Base-by-base conservation (phyloP, 164 flowering plant genomes). In the Magnolia officinalis region DNA sequence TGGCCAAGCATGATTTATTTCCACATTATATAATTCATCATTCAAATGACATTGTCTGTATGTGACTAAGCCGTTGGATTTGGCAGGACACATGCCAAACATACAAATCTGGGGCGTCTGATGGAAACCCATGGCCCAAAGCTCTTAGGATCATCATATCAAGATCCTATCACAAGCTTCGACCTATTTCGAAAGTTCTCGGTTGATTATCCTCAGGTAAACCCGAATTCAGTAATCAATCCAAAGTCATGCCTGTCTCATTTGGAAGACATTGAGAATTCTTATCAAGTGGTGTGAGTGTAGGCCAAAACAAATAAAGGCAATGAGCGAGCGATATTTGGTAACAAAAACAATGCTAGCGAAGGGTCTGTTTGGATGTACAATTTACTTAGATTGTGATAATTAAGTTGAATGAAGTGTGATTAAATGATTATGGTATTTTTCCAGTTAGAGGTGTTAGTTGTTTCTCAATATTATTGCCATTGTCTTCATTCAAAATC, bases 91-190 rank as follows among this genome's bases (percentile, higher is more conserved):
- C 76, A 87, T 58, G 78, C 92, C 2, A 85, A 80, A 65, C 61
- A 45, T 0, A 85, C 97, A 76, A 94, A 94, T 81, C 72, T 94
- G 81, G 98, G 98, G 49, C 78, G 90, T 13, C 1, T 90, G 1
- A 84, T 96, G 97, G 95, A 96, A 82, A 77, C 72, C 68, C 87
- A 92, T 80, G 90, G 95, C 73, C 82, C 89, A 72, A 86, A 85
- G 84, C 86, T 92, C 20, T 73, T 96, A 50, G 95, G 97, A 67
- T 4, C 84, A 19, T 78, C 80, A 9, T 96, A 96, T 86, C 84
- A 82, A 73, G 94, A 96, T 79, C 99, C 99, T 6, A 87, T 94
- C 55, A 66, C 91, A 74, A 96, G 99, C 82, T 94, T 82, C 81
- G 80, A 49, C 61, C 84, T 85, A 70, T 94, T 94, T 77, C 95